Base-by-base conservation (phyloP, 164 flowering plant species). In the Stephania japonica region DNA sequence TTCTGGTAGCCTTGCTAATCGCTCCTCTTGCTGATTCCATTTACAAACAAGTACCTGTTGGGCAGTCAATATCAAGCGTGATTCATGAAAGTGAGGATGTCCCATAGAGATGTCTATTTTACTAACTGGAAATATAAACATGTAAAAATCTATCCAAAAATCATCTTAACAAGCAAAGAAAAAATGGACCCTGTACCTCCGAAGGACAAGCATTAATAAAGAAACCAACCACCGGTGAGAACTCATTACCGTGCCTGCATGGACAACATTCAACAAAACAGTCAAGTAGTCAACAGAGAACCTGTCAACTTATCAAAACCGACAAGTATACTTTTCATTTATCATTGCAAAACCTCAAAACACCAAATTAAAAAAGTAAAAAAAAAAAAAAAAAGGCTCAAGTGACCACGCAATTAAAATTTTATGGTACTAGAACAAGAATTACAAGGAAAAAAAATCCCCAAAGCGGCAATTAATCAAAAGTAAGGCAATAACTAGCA, bases 11-110 rank as follows among this genome's bases (percentile, higher is more conserved):
- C 80, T 85, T 68, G 89, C 77, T 64, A 94, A 77, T 42, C 88
- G 84, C 80, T 94, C 98, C 75, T 94, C 94, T 70, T 85, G 80
- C 70, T 81, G 84, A 79, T 88, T 78, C 98, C 97, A 94, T 79
- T 78, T 87, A 38, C 95, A 91, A 83, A 94, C 89, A 83, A 90
- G 78, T 8, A 92, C 93, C 98, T 94, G 84, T 77, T 68, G 2
- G 38, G 73, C 62, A 70, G 1, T 32, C 32, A 18, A 1, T 49
- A 10, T 75, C 10, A 59, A 76, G 23, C 63, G 26, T 9, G 14
- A 44, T 9, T 44, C 50, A 8, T 13, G 50, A 44, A 44, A 8
- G 12, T 44, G 50, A 44, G 10, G 50, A 13, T n/a, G 8, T 6
- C 38, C 0, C 38, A 59, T 19, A 59, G 21, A 59, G 64, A 59